These are phyloP conservation scores for Leucogyrophana mollusca DNA, from an alignment of 768 basidiomycete genomes.

Conservation along the genomic window DNA sequence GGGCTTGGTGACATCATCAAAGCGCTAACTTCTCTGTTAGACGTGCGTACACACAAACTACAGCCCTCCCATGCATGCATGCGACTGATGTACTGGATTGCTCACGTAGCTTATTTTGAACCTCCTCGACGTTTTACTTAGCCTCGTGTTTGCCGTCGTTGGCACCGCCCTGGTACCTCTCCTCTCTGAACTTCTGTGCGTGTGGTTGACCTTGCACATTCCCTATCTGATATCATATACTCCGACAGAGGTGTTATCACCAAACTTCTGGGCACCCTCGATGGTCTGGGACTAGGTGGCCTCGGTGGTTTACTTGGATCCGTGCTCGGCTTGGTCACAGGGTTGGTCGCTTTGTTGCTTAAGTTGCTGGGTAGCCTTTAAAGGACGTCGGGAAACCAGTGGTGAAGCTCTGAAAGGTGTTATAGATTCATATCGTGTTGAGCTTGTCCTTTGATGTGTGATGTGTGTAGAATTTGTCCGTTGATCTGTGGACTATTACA, in stretches of 20 bases:
- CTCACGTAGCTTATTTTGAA: background rate
- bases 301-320: slow-evolving; percentile 8
- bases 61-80: background rate
- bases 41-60: slow-evolving; percentile 1
- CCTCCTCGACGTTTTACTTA: slow-evolving; percentile 7
- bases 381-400: no score
- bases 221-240: background rate
- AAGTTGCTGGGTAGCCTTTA: slow-evolving; percentile 2
- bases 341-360: slow-evolving; percentile 1
- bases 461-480: no score
- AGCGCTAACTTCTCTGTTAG: slow-evolving; percentile 6
- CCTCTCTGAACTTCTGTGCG: slow-evolving; percentile 15
- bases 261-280: slow-evolving; percentile 11
- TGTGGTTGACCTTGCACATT: background rate
- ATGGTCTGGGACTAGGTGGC: slow-evolving; percentile 4
- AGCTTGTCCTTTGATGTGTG: no score
- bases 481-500: no score
- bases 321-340: slow-evolving; percentile 6
- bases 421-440: no score
- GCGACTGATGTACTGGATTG: no score
- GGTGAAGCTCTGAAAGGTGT: no score
- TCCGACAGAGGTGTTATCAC: slow-evolving; percentile 1
- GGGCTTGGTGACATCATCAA: slow-evolving; percentile 5
- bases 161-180: slow-evolving; percentile 1
- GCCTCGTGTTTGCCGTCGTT: slow-evolving; percentile 1